phyloP scores from a whole-genome alignment of 1,284 basidiomycete species.

The Boletellus sp. region DNA sequence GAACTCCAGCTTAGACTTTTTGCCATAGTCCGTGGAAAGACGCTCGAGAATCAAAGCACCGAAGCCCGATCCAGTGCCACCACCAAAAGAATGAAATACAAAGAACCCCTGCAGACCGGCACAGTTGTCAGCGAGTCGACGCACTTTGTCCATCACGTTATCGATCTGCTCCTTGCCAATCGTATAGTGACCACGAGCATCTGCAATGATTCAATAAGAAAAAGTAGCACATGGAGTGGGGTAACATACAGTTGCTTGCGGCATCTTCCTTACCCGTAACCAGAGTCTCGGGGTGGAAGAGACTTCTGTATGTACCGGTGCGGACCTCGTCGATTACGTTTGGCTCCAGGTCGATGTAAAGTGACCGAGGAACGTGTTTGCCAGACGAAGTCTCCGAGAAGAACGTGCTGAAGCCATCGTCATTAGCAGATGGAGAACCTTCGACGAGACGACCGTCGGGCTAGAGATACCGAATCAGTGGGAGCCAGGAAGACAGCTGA shows the following conservation, averaged over 20 bases:
- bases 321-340: constrained; percentile 98
- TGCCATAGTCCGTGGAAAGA: constrained; percentile 97
- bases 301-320: constrained; percentile 90
- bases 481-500: not conserved
- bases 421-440: constrained; percentile 66
- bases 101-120: constrained; percentile 99
- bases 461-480: constrained; percentile 38
- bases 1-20: constrained; percentile 99
- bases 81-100: constrained; percentile 99
- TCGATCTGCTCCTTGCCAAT: constrained; percentile 96
- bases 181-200: constrained; percentile 97
- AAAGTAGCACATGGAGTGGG: not conserved
- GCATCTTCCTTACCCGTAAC: constrained; percentile 99
- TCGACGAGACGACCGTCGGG: constrained; percentile 81
- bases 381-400: constrained; percentile 91
- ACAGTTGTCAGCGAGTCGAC: constrained; percentile 96
- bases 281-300: constrained; percentile 99
- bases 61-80: constrained; percentile 98
- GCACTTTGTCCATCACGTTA: constrained; percentile 92
- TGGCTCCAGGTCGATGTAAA: constrained; percentile 97
- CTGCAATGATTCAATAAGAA: constrained; percentile 37
- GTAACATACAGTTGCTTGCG: constrained; percentile 90
- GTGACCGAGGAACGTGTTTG: constrained; percentile 96
- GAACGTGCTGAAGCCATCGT: constrained; percentile 96
- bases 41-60: constrained; percentile 96